Evolutionary conservation across 2,329 filamentous ascomycete genomes (phyloP).

Genomic region (Claviceps capensis): DNA sequence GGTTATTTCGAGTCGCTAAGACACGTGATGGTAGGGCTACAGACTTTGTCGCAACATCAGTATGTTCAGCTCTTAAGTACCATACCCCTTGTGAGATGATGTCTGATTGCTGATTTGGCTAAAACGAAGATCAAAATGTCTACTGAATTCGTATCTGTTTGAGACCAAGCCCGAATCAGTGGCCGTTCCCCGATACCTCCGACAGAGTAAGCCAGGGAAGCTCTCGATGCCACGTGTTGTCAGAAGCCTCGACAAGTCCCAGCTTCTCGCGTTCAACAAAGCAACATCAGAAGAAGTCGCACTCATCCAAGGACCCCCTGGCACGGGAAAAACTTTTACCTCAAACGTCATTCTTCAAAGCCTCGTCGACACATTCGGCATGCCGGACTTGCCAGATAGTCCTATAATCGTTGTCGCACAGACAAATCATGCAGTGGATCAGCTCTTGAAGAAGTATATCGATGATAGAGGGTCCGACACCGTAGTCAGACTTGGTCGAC

Average conservation of each 20-base stretch:
- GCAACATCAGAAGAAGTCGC: slow-evolving; percentile 62
- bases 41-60: slow-evolving; percentile 41
- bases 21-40: slow-evolving; percentile 59
- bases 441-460: slow-evolving; percentile 54
- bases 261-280: slow-evolving; percentile 51
- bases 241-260: slow-evolving; percentile 51
- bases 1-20: slow-evolving; percentile 69
- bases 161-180: slow-evolving; percentile 21
- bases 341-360: slow-evolving; percentile 53
- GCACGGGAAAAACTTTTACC: slow-evolving; percentile 64
- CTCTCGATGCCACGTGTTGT: slow-evolving; percentile 2
- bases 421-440: slow-evolving; percentile 83
- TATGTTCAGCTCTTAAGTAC: slow-evolving; percentile 24
- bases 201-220: not conserved
- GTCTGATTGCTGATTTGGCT: not conserved
- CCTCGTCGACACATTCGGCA: slow-evolving; percentile 26
- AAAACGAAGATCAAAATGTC: slow-evolving; percentile 27
- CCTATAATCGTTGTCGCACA: slow-evolving; percentile 73
- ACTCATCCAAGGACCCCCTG: slow-evolving; percentile 72
- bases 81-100: not conserved
- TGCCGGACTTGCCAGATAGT: slow-evolving; percentile 15
- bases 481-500: slow-evolving; percentile 49
- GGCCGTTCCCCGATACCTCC: slow-evolving; percentile 17
- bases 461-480: slow-evolving; percentile 29
- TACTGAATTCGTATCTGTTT: slow-evolving; percentile 48